Evolutionary conservation across 768 basidiomycete genomes (phyloP).

Genomic region (Amanita muscaria): DNA sequence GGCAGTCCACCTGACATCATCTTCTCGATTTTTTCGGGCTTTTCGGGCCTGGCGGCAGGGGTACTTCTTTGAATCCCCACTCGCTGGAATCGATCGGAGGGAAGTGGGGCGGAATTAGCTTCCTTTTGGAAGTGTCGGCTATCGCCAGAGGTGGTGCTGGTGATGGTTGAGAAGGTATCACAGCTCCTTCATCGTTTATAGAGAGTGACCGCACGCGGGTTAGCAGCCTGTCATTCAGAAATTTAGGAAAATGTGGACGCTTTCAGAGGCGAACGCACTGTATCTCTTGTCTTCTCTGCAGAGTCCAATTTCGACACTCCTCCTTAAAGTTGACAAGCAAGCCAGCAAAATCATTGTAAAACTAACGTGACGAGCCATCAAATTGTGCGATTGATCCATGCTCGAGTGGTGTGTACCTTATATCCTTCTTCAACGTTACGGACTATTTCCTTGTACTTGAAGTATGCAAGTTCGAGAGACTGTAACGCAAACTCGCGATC

Average conservation of each 20-base stretch:
- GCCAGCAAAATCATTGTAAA: constrained; percentile 79
- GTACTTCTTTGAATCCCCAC: constrained; percentile 45
- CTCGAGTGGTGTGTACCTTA: no score
- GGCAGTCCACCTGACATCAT: no score
- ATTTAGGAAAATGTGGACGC: not conserved
- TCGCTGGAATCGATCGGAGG: constrained; percentile 41
- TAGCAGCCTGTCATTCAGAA: constrained; percentile 27
- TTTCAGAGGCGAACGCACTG: constrained; percentile 38
- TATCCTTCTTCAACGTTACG: constrained; percentile 85
- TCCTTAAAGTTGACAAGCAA: constrained; percentile 71
- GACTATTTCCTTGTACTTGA: constrained; percentile 79
- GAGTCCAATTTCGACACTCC: constrained; percentile 67
- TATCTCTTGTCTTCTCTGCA: constrained; percentile 62
- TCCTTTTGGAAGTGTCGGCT: not conserved
- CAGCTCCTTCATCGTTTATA: not conserved
- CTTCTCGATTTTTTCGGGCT: constrained; percentile 14
- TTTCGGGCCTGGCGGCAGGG: constrained; percentile 33
- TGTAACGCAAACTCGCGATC: constrained; percentile 78
- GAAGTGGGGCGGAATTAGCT: constrained; percentile 25
- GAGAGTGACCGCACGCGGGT: constrained; percentile 26
- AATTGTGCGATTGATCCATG: no score
- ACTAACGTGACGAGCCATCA: no score
- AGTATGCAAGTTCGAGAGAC: constrained; percentile 75
- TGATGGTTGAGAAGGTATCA: not conserved
- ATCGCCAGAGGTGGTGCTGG: not conserved